Base-by-base conservation (phyloP, 345 rosid species). In the Zanthoxylum bungeanum region DNA sequence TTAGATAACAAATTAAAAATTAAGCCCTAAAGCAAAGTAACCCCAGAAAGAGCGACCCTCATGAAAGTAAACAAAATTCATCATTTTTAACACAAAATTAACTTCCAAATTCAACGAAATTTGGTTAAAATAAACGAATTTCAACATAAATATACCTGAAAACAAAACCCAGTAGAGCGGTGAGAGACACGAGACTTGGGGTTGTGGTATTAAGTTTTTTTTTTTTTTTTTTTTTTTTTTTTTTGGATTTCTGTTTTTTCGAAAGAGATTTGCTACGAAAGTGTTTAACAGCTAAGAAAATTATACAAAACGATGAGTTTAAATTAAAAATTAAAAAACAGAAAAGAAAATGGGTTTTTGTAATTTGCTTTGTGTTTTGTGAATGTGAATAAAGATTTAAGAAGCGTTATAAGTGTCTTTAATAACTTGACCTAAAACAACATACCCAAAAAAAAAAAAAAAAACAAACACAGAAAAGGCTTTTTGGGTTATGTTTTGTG, bases 101-200 rank as follows among this genome's bases (percentile, higher is more conserved):
- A 73, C 44, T n/a, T 44, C 40, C 8, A 17, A 76, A 72, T 68
- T 62, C 58, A 69, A 55, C 44, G n/a, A n/a, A 69, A 77, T 28
- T 69, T 10, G 33, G 6, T 28, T 22, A 27, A 50, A 62, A 68
- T 40, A 22, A 73, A 50, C 33, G 44, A 39, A 68, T 12, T 16
- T 19, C 50, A 11, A 24, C 39, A 34, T 34, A 57, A 36, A 4
- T 9, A 6, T 73, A 83, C 84, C 87, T 75, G 78, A 65, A 71
- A 68, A 85, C 70, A 77, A 65, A 71, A 73, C 10, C 42, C 73
- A 78, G 68, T 27, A 39, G 49, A 44, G 9, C 33, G 22, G 71
- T 14, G 65, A 58, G 52, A 51, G 64, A 58, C 25, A 77, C 60
- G 27, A 62, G 64, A 64, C 69, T 75, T 72, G 53, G 69, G 71